phyloP scores from a whole-genome alignment of 495 filamentous ascomycete species.

The Penicillium salamii region DNA sequence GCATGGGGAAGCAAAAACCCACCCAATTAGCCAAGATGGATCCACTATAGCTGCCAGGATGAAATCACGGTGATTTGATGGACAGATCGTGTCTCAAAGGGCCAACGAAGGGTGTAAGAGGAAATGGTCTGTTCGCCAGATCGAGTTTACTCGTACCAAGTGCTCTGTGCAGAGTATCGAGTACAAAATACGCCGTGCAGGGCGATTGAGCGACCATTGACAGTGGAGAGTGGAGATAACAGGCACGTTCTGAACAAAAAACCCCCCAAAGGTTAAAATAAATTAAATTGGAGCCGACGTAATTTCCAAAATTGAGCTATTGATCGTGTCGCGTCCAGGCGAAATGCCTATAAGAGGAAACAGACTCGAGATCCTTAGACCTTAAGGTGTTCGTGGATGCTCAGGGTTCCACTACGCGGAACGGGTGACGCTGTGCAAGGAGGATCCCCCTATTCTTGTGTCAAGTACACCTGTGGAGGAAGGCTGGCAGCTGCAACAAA shows the following conservation, averaged over 20 bases:
- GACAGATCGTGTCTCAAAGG: too few relatives aligned
- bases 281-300: neutral
- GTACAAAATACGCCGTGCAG: too few relatives aligned
- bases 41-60: slow-evolving; percentile 37
- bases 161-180: too few relatives aligned
- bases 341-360: neutral
- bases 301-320: slow-evolving; percentile 2
- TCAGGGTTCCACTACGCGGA: slow-evolving; percentile 16
- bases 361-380: slow-evolving; percentile 5
- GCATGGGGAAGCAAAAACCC: slow-evolving; percentile 36
- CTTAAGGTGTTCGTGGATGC: slow-evolving; percentile 20
- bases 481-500: slow-evolving; percentile 1
- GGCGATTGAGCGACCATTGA: neutral
- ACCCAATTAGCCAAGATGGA: slow-evolving; percentile 35
- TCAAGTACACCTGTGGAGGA: neutral
- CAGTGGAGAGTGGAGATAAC: neutral
- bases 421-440: slow-evolving; percentile 11
- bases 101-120: neutral
- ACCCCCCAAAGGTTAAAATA: slow-evolving; percentile 2
- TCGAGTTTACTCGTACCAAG: neutral
- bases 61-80: slow-evolving; percentile 5
- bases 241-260: slow-evolving; percentile 1
- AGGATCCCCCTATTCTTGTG: slow-evolving; percentile 10
- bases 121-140: neutral
- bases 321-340: neutral